Evolutionary conservation across 805 yeast species (phyloP).

Genomic region (Cyberlindnera saturnus): DNA sequence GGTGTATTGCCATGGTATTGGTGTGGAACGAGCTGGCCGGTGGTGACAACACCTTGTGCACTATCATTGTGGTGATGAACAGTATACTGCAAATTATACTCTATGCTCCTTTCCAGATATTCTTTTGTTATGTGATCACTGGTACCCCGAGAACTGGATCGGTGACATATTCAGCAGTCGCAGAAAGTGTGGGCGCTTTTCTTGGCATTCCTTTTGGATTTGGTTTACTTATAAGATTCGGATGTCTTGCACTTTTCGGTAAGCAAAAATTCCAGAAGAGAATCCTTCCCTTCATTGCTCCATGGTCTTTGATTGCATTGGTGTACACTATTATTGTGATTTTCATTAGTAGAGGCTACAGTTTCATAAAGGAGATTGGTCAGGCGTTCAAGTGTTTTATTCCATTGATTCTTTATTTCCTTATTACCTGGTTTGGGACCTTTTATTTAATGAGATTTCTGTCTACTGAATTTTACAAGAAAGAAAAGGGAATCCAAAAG

Average conservation of each 20-base stretch:
- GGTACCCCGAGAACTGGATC: conserved; percentile 2
- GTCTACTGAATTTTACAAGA: conserved; percentile 10
- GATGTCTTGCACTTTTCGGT: conserved; percentile 7
- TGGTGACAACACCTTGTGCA: conserved; percentile 47
- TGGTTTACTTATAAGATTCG: conserved; percentile 38
- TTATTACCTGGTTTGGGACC: conserved; percentile 41
- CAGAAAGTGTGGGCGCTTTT: conserved; percentile 44
- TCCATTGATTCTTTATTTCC: conserved; percentile 43
- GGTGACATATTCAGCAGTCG: conserved; percentile 27
- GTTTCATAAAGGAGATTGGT: conserved; percentile 41
- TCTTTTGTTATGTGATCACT: conserved; percentile 40
- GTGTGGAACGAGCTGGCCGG: conserved; percentile 51
- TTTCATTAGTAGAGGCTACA: conserved; percentile 44
- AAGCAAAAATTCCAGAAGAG: conserved; percentile 26
- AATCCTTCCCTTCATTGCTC: conserved; percentile 37
- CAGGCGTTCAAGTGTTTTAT: conserved; percentile 43
- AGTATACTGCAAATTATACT: conserved; percentile 44
- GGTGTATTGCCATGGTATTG: conserved; percentile 60
- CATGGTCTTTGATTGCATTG: conserved; percentile 46
- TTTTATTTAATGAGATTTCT: conserved; percentile 31
- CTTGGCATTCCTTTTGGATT: conserved; percentile 47
- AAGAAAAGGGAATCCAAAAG: not conserved
- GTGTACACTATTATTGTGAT: conserved; percentile 46
- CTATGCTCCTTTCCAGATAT: conserved; percentile 46
- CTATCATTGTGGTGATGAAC: conserved; percentile 45